Evolutionary conservation across 495 filamentous ascomycete genomes (phyloP).

Genomic region (Lasiosphaeriaceae sp.): DNA sequence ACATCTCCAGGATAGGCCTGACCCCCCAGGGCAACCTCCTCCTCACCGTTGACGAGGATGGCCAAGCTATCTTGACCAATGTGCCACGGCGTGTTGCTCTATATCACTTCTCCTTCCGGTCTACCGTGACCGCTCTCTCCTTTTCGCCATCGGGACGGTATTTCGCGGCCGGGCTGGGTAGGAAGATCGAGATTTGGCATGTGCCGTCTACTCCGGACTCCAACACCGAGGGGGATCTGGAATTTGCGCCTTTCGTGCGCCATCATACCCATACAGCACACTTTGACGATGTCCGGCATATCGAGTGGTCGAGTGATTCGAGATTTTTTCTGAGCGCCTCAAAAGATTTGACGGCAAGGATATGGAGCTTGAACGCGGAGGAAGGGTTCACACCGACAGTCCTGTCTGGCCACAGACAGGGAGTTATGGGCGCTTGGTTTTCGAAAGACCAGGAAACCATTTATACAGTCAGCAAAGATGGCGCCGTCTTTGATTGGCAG

Average conservation of each 20-base stretch:
- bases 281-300: constrained; percentile 76
- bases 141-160: constrained; percentile 90
- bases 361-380: constrained; percentile 89
- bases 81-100: constrained; percentile 78
- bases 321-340: constrained; percentile 88
- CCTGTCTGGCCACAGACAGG: constrained; percentile 83
- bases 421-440: constrained; percentile 85
- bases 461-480: constrained; percentile 57
- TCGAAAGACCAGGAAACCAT: constrained; percentile 80
- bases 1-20: constrained; percentile 82
- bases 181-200: constrained; percentile 90
- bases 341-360: constrained; percentile 85
- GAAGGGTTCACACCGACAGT: constrained; percentile 86
- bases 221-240: constrained; percentile 72
- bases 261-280: constrained; percentile 84
- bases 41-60: constrained; percentile 90
- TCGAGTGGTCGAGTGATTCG: constrained; percentile 94
- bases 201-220: constrained; percentile 82
- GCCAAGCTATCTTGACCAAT: constrained; percentile 86
- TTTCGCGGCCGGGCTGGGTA: constrained; percentile 80
- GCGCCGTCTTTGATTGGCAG: constrained; percentile 60
- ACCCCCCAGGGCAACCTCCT: constrained; percentile 86
- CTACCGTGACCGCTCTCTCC: constrained; percentile 73
- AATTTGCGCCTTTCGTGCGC: constrained; percentile 90
- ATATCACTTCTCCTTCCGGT: constrained; percentile 91